Conservation (phyloP, 352 stramenopile species). For the Phytophthora hybrid region DNA sequence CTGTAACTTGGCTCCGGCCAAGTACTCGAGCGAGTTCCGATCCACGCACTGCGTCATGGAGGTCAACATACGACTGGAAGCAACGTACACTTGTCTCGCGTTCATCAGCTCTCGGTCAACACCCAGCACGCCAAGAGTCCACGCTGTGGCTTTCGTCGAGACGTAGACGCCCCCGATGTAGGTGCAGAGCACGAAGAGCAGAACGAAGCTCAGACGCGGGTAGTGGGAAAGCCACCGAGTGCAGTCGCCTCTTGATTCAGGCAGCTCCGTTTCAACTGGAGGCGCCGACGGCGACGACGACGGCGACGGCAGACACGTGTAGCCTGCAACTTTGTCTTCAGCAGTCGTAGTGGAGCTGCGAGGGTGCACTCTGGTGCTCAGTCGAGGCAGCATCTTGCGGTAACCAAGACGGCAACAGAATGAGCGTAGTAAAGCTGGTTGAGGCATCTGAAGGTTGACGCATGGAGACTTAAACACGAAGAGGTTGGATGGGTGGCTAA, state of each 20-base stretch:
- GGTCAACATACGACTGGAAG: conserved; percentile 42
- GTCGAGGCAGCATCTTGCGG: conserved; percentile 28
- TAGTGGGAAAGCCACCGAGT: conserved; percentile 48
- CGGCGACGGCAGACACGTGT: conserved; percentile 12
- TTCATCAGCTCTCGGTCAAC: conserved; percentile 39
- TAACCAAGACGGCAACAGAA: conserved; percentile 3
- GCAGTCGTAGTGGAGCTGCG: conserved; percentile 6
- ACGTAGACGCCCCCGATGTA: conserved; percentile 55
- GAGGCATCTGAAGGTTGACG: no score
- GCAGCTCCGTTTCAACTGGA: conserved; percentile 1
- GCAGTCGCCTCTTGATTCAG: background rate
- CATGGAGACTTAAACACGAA: background rate
- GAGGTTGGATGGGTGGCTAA: background rate
- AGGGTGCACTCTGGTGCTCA: conserved; percentile 38
- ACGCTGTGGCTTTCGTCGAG: conserved; percentile 46
- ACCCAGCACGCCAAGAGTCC: conserved; percentile 37
- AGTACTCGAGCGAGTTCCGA: conserved; percentile 33
- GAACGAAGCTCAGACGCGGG: conserved; percentile 61
- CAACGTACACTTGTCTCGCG: conserved; percentile 42
- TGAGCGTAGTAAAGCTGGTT: background rate
- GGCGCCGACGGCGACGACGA: conserved; percentile 26
- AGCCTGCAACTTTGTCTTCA: conserved; percentile 17
- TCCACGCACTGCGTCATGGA: conserved; percentile 49
- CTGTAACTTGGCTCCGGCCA: conserved; percentile 35
- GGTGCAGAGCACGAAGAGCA: conserved; percentile 55